These are phyloP conservation scores for Phoma herbarum DNA, from an alignment of 2,329 filamentous ascomycete species.

Conservation along the genomic window DNA sequence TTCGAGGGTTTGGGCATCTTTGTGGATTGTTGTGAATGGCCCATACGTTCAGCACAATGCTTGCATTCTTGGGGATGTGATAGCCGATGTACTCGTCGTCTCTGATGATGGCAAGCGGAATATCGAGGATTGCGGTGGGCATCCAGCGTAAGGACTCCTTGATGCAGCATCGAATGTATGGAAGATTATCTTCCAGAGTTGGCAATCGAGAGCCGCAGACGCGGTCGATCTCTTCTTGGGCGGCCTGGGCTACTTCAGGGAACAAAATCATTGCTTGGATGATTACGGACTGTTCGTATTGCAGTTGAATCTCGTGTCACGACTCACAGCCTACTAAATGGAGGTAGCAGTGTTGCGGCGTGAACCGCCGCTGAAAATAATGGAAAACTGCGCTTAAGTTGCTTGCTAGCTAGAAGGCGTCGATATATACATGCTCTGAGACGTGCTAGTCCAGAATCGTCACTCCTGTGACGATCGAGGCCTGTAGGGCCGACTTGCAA, in stretches of 20 bases:
- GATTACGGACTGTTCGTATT: conserved; percentile 10
- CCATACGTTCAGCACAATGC: conserved; percentile 49
- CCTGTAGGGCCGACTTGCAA: too few relatives aligned
- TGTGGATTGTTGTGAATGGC: not conserved
- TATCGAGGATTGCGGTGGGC: conserved; percentile 31
- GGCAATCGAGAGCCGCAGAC: conserved; percentile 45
- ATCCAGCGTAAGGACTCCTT: conserved; percentile 47
- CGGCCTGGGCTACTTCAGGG: conserved; percentile 30
- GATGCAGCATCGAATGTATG: conserved; percentile 38
- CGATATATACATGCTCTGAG: too few relatives aligned
- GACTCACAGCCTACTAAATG: conserved; percentile 28
- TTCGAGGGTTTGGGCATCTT: not conserved
- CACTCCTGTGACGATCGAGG: too few relatives aligned
- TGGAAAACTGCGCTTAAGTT: too few relatives aligned
- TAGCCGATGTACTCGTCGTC: conserved; percentile 48
- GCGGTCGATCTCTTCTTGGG: conserved; percentile 41
- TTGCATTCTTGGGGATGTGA: conserved; percentile 49
- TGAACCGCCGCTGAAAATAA: too few relatives aligned
- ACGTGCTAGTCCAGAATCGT: too few relatives aligned
- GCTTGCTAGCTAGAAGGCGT: too few relatives aligned
- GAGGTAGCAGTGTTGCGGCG: conserved; percentile 42
- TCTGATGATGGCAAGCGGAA: conserved; percentile 36
- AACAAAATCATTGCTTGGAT: conserved; percentile 38
- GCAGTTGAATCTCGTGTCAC: not conserved
- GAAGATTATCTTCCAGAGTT: conserved; percentile 36